These are phyloP conservation scores for Diddensiella transvaalensis DNA, from an alignment of 805 yeast species.

Conservation along the genomic window DNA sequence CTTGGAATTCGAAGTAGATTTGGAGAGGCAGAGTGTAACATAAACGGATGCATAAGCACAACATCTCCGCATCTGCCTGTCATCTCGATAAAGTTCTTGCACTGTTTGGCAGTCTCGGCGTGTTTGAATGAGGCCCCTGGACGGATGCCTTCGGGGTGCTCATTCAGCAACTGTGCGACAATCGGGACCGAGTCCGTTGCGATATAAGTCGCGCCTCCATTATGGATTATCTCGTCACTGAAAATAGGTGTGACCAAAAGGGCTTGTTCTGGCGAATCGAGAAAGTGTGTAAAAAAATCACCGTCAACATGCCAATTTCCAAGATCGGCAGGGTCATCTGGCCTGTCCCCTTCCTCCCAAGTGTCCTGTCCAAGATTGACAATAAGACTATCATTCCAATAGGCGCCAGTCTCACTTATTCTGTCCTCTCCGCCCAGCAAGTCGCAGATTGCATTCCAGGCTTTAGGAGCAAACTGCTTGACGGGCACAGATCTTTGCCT, in stretches of 20 bases:
- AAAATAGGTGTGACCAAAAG: slow-evolving; percentile 11
- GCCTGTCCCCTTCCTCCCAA: neutral
- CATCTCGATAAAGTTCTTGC: slow-evolving; percentile 10
- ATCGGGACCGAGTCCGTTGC: slow-evolving; percentile 13
- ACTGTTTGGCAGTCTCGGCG: slow-evolving; percentile 3
- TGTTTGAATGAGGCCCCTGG: slow-evolving; percentile 5
- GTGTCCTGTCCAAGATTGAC: slow-evolving; percentile 13
- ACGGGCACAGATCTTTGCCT: slow-evolving; percentile 6
- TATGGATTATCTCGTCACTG: slow-evolving; percentile 10
- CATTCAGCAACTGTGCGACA: slow-evolving; percentile 11
- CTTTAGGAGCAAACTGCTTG: slow-evolving; percentile 14
- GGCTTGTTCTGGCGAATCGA: slow-evolving; percentile 13
- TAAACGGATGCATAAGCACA: slow-evolving; percentile 12
- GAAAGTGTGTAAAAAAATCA: slow-evolving; percentile 11
- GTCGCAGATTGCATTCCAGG: slow-evolving; percentile 14
- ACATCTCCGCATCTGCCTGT: slow-evolving; percentile 14
- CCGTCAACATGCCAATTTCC: slow-evolving; percentile 16
- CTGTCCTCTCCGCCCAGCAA: slow-evolving; percentile 10
- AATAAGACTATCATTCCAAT: slow-evolving; percentile 13
- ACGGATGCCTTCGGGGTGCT: slow-evolving; percentile 12
- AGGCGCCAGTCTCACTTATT: slow-evolving; percentile 2
- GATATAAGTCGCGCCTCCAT: slow-evolving; percentile 13
- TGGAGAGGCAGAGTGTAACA: slow-evolving; percentile 15
- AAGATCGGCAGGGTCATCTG: slow-evolving; percentile 9
- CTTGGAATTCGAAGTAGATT: slow-evolving; percentile 12